Evolutionary conservation across 441 rosid species (phyloP).

Genomic region (Mallotus repandus): DNA sequence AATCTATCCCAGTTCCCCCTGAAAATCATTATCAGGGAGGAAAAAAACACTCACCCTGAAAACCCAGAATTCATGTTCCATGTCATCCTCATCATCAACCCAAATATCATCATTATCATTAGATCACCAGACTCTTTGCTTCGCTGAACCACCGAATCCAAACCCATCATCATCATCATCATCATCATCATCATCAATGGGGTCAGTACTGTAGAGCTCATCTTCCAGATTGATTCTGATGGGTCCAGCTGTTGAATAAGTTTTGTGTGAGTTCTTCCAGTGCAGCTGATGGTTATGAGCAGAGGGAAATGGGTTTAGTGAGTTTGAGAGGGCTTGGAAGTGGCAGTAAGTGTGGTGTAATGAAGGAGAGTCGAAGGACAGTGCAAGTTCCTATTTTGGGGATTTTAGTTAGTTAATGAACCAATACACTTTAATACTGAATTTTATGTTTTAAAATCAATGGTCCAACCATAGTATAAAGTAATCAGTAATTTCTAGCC

Average conservation of each 20-base stretch:
- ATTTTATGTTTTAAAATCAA: neutral
- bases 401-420: neutral
- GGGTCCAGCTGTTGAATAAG: conserved; percentile 17
- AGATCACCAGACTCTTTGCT: conserved; percentile 61
- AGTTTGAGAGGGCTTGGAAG: conserved; percentile 7
- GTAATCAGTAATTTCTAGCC: neutral
- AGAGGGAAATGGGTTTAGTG: conserved; percentile 15
- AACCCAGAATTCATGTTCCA: conserved; percentile 46
- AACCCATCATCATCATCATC: conserved; percentile 26
- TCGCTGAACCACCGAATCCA: conserved; percentile 29
- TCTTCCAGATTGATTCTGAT: conserved; percentile 38
- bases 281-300: neutral
- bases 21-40: neutral
- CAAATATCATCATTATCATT: conserved; percentile 20
- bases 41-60: conserved; percentile 47
- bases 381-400: conserved; percentile 31
- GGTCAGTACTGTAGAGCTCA: conserved; percentile 34
- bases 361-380: conserved; percentile 11
- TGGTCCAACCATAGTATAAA: neutral
- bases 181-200: too few relatives aligned
- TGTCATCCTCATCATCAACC: conserved; percentile 21
- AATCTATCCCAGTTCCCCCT: conserved; percentile 1
- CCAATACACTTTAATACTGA: too few relatives aligned
- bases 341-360: conserved; percentile 12
- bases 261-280: neutral